Evolutionary conservation across 2,329 filamentous ascomycete genomes (phyloP).

Genomic region (Calonectria pseudoreteaudii): DNA sequence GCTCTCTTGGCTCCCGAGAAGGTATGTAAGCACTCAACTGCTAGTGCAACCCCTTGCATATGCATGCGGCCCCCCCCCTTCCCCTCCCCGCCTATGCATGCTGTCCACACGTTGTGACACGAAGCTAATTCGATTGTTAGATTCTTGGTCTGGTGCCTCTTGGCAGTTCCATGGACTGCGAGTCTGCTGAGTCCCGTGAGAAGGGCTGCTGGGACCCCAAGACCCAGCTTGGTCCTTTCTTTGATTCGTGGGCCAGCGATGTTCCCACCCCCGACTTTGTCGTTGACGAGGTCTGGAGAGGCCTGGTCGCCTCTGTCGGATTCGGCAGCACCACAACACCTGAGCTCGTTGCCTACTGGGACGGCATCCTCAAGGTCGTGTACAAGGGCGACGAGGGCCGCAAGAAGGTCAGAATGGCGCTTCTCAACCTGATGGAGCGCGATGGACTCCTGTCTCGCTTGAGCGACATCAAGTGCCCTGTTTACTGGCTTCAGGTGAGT

Average conservation of each 20-base stretch:
- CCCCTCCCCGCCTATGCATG: neutral
- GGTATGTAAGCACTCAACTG: conserved; percentile 49
- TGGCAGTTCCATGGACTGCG: conserved; percentile 65
- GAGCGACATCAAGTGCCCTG: conserved; percentile 61
- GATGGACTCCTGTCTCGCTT: conserved; percentile 61
- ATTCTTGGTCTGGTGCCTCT: conserved; percentile 61
- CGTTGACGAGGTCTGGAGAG: conserved; percentile 59
- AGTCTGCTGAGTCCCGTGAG: conserved; percentile 58
- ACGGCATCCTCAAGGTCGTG: conserved; percentile 55
- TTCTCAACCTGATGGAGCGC: conserved; percentile 57
- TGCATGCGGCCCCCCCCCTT: neutral
- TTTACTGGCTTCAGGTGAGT: conserved; percentile 66
- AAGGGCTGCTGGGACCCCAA: conserved; percentile 64
- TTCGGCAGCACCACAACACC: conserved; percentile 55
- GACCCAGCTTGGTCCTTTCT: conserved; percentile 55
- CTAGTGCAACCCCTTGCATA: neutral
- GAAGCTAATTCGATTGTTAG: conserved; percentile 42
- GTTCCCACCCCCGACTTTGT: conserved; percentile 59
- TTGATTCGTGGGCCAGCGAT: conserved; percentile 54
- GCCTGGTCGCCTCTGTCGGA: conserved; percentile 57
- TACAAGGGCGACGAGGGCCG: conserved; percentile 63
- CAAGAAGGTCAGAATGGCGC: conserved; percentile 60
- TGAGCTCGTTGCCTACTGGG: conserved; percentile 59
- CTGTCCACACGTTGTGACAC: neutral
- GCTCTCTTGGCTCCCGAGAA: conserved; percentile 62